These are phyloP conservation scores for Scheffersomyces illinoinensis DNA, from an alignment of 1,139 yeast species.

Conservation along the genomic window DNA sequence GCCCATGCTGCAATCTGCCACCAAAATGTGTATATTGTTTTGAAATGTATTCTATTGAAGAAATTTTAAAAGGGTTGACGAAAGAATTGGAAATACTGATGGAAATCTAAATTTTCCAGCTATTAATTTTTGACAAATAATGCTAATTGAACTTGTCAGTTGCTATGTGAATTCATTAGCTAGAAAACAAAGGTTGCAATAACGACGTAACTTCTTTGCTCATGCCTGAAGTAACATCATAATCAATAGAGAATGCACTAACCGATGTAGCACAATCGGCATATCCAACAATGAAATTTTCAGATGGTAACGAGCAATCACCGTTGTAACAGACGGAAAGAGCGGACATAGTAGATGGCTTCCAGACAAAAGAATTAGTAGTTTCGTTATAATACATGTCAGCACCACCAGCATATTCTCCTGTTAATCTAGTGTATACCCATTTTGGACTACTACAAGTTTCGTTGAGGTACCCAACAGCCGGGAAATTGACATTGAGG, in stretches of 20 bases:
- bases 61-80: too few relatives aligned
- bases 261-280: conserved; percentile 34
- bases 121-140: too few relatives aligned
- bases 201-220: conserved; percentile 24
- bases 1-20: not conserved
- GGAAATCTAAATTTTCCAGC: too few relatives aligned
- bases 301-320: conserved; percentile 39
- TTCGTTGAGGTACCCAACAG: conserved; percentile 34
- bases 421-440: conserved; percentile 40
- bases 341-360: conserved; percentile 13
- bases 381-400: conserved; percentile 32
- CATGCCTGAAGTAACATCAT: conserved; percentile 36
- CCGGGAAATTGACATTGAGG: conserved; percentile 49
- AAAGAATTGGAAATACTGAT: too few relatives aligned
- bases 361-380: conserved; percentile 23
- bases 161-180: too few relatives aligned
- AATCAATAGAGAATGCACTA: conserved; percentile 43
- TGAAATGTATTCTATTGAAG: too few relatives aligned
- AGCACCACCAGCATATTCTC: conserved; percentile 32
- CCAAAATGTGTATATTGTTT: not conserved
- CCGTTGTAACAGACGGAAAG: conserved; percentile 32
- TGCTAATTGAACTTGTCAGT: too few relatives aligned
- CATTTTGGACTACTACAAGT: conserved; percentile 40
- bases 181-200: conserved; percentile 20
- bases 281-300: conserved; percentile 22